phyloP scores from a whole-genome alignment of 768 basidiomycete species.

The Leucocoprinus leucothites region DNA sequence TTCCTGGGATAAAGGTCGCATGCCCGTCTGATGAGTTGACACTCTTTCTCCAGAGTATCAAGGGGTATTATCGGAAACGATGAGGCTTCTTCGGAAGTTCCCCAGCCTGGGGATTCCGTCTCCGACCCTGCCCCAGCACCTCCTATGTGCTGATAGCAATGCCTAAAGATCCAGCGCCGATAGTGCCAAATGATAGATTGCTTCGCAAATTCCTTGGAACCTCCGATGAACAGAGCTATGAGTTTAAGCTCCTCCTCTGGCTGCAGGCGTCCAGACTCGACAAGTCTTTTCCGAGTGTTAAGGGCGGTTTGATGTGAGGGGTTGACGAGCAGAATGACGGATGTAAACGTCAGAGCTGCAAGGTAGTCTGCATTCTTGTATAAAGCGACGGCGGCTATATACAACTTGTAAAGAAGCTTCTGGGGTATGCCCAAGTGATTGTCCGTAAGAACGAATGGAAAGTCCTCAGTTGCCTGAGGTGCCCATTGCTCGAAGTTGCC shows the following conservation, averaged over 20 bases:
- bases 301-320: conserved; percentile 69
- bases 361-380: conserved; percentile 2
- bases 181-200: conserved; percentile 70
- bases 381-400: conserved; percentile 38
- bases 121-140: background rate
- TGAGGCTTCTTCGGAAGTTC: conserved; percentile 22
- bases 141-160: conserved; percentile 23
- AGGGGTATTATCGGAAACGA: conserved; percentile 33
- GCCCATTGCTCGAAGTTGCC: conserved; percentile 51
- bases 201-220: conserved; percentile 55
- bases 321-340: conserved; percentile 57
- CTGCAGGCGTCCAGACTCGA: conserved; percentile 33
- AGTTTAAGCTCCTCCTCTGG: conserved; percentile 46
- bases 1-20: conserved; percentile 68
- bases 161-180: conserved; percentile 58
- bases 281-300: conserved; percentile 54
- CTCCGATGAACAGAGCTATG: conserved; percentile 43
- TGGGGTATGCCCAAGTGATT: conserved; percentile 65
- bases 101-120: conserved; percentile 18
- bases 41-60: conserved; percentile 40
- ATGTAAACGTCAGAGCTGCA: background rate
- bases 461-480: conserved; percentile 12
- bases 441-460: conserved; percentile 56
- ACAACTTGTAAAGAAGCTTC: conserved; percentile 51
- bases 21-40: conserved; percentile 42